A percentile compares a stretch with the other conserved stretches of the same genome.
phyloP scores from a whole-genome alignment of 352 stramenopile species.

The Phytophthora citrophthora region DNA sequence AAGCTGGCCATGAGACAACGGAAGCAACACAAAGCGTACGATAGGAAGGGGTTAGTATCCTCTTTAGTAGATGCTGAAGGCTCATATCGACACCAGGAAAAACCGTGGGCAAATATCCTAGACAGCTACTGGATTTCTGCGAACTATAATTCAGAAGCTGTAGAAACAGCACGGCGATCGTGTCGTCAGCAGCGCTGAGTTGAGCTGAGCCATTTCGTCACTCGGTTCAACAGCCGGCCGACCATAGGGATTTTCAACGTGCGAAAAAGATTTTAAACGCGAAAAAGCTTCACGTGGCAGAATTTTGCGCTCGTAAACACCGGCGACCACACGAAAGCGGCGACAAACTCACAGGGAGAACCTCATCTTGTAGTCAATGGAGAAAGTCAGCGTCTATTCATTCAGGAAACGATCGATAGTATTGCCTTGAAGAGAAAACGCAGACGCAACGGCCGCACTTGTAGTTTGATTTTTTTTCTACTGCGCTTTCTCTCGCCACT shows the following conservation, averaged over 20 bases:
- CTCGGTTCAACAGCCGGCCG: conserved; percentile 8
- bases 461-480: background rate
- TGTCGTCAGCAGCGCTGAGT: background rate
- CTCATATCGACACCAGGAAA: background rate
- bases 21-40: too few relatives aligned
- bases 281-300: background rate
- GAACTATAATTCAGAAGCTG: background rate
- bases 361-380: background rate
- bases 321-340: conserved; percentile 5
- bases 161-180: background rate
- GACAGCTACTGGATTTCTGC: conserved; percentile 5
- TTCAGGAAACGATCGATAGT: background rate
- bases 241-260: conserved; percentile 4
- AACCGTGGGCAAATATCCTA: background rate
- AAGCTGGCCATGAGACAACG: too few relatives aligned
- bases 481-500: conserved; percentile 5
- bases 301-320: conserved; percentile 20
- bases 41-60: too few relatives aligned
- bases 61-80: too few relatives aligned
- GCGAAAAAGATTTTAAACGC: conserved; percentile 5
- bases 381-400: background rate
- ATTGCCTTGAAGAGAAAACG: background rate
- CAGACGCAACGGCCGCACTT: background rate
- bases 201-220: background rate
- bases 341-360: background rate